Evolutionary conservation across 1,284 basidiomycete species (phyloP).

Genomic region (Boletus semigastroideus): DNA sequence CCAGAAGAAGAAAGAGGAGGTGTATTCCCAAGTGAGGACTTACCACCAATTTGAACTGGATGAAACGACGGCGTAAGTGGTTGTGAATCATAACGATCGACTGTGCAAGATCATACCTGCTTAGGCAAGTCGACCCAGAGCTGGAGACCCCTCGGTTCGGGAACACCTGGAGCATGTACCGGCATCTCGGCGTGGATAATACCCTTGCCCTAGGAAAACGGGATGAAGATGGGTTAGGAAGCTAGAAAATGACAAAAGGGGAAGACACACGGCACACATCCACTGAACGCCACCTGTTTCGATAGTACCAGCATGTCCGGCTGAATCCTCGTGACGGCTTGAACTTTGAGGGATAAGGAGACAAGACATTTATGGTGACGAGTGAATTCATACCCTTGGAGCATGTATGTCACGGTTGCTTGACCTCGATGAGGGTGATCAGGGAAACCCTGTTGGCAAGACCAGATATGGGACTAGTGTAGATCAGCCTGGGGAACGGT

Average conservation of each 20-base stretch:
- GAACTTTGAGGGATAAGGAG: conserved; percentile 37
- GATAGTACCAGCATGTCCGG: conserved; percentile 83
- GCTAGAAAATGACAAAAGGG: not conserved
- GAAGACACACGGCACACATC: conserved; percentile 80
- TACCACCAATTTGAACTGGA: conserved; percentile 79
- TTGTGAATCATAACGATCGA: not conserved
- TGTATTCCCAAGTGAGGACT: conserved; percentile 24
- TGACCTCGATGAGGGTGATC: conserved; percentile 93
- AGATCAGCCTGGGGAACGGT: not conserved
- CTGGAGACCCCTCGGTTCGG: conserved; percentile 80
- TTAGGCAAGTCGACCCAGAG: conserved; percentile 94
- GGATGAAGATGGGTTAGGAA: conserved; percentile 3
- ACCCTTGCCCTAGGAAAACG: conserved; percentile 38
- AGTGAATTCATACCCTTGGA: conserved; percentile 60
- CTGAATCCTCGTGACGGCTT: conserved; percentile 91
- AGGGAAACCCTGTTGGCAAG: conserved; percentile 59
- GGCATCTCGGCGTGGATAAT: conserved; percentile 94
- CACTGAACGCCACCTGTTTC: conserved; percentile 88
- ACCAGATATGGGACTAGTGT: not conserved
- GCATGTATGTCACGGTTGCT: conserved; percentile 86
- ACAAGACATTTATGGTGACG: not conserved
- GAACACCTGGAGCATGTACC: conserved; percentile 62
- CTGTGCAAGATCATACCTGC: conserved; percentile 39
- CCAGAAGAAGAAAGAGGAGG: not conserved
- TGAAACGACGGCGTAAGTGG: conserved; percentile 16